Evolutionary conservation across 2,329 filamentous ascomycete species (phyloP), one percentile per base, ranked within the genome.

Genomic region (Calonectria multiphialidica): DNA sequence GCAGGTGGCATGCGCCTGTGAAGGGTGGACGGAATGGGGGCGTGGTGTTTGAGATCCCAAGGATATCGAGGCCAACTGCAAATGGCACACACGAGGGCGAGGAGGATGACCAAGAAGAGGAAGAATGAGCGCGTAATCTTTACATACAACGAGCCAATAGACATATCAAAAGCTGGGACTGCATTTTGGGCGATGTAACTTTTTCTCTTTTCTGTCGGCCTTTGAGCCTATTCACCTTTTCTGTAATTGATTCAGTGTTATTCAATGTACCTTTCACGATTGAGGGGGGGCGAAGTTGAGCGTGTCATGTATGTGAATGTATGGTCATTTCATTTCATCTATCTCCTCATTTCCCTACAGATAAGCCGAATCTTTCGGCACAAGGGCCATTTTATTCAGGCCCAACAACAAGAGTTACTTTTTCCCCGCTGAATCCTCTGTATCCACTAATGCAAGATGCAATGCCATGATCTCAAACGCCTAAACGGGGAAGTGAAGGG

Each of bases 41-140:
- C n/a, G 90, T 97, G 28, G 89, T 98, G 12, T 97, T 98, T 81
- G 95, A 98, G 82, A 90, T 98, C 40, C 90, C 93, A 16, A 87
- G 85, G 79, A 77, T 84, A 77, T 78, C 79, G 53, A 83, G 78
- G 72, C 74, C 75, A 21, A 77, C 70, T 67, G 77, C 74, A n/a
- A 84, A 86, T 67, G 85, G 83, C 23, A 79, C 79, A 61, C 79
- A 81, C 35, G 79, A 81, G 59, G 78, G 70, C 37, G 69, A 74
- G 57, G 72, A 65, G 12, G 76, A 75, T 10, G 74, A 76, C 57
- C 70, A 77, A 47, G 77, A 73, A 33, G 71, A 77, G 47, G 76
- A 73, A 33, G 76, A 79, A 72, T 78, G 66, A 72, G 70, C 53
- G 61, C 65, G 76, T 70, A 76, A 77, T 75, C 69, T 70, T 77